phyloP scores from a whole-genome alignment of 169 alveolate genomes.

The Cryptosporidium bovis region DNA sequence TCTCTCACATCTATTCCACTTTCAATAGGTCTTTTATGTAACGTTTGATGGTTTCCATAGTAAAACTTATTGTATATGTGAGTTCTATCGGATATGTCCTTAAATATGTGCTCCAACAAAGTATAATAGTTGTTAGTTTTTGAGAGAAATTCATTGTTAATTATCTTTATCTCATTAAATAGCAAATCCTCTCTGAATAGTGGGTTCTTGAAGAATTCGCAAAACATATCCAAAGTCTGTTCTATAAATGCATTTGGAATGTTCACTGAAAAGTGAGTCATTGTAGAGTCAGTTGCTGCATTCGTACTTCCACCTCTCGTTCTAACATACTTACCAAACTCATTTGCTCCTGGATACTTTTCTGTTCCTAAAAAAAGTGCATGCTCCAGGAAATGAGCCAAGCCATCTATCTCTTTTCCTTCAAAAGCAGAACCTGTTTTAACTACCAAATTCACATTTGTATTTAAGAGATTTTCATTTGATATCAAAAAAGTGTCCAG shows the following conservation, averaged over 20 bases:
- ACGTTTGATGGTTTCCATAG: constrained; percentile 21
- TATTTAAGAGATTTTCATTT: neutral
- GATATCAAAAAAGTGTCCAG: constrained; percentile 44
- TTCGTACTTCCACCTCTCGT: constrained; percentile 83
- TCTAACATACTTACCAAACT: constrained; percentile 76
- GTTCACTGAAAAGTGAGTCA: constrained; percentile 38
- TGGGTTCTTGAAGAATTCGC: constrained; percentile 60
- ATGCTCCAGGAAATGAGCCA: constrained; percentile 89
- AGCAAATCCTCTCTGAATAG: constrained; percentile 23
- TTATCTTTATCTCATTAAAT: constrained; percentile 29
- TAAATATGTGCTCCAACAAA: constrained; percentile 19
- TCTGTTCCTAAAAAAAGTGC: constrained; percentile 88
- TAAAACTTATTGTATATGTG: constrained; percentile 56
- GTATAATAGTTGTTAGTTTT: constrained; percentile 34
- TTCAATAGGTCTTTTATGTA: constrained; percentile 1
- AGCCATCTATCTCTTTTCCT: constrained; percentile 78
- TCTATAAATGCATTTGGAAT: constrained; percentile 40
- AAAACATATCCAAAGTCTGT: constrained; percentile 23
- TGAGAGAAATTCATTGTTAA: constrained; percentile 32
- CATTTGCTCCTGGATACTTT: constrained; percentile 83
- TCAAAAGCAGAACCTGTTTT: constrained; percentile 50
- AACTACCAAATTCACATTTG: constrained; percentile 19
- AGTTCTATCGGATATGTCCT: constrained; percentile 24
- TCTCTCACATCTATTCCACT: constrained; percentile 40
- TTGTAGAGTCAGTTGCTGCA: constrained; percentile 74